Conservation (phyloP, 2,329 filamentous ascomycete species). For the Penicillium italicum region DNA sequence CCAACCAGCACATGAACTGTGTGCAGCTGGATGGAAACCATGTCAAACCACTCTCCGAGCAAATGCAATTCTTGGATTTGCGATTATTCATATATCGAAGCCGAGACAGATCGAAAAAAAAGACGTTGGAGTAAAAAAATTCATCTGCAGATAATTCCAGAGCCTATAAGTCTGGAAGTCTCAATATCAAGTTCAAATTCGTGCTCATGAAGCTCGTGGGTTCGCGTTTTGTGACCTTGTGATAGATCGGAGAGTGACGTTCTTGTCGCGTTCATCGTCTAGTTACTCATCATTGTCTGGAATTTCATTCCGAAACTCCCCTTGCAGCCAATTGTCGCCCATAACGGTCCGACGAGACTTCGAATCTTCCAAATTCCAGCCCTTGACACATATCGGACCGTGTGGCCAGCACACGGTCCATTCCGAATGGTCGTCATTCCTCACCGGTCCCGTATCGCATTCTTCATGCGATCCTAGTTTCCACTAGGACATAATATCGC, state of each 20-base stretch:
- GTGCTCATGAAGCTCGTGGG: slow-evolving; percentile 33
- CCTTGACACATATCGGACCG: slow-evolving; percentile 19
- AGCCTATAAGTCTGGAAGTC: slow-evolving; percentile 9
- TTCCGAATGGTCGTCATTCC: slow-evolving; percentile 9
- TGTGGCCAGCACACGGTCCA: slow-evolving; percentile 26
- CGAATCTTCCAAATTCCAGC: slow-evolving; percentile 10
- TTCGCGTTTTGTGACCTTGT: slow-evolving; percentile 31
- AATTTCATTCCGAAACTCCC: slow-evolving; percentile 5
- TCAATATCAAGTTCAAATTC: slow-evolving; percentile 27
- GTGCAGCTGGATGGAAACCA: not conserved
- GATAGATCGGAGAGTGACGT: slow-evolving; percentile 18
- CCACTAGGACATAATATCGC: not conserved
- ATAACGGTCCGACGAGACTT: slow-evolving; percentile 14
- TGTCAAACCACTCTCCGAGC: not conserved
- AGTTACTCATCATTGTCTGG: not conserved
- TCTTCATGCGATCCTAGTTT: not conserved
- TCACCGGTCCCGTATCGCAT: not conserved
- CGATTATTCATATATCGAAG: slow-evolving; percentile 14
- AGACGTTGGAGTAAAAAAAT: slow-evolving; percentile 9
- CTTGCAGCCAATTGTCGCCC: not conserved
- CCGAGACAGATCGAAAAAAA: slow-evolving; percentile 15
- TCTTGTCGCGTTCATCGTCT: slow-evolving; percentile 8
- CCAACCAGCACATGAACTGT: not conserved
- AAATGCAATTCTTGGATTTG: slow-evolving; percentile 3
- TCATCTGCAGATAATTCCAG: slow-evolving; percentile 18